Percentiles rank a stretch among this genome's conserved stretches.
These are phyloP conservation scores for Amyloporia xantha DNA, from an alignment of 768 basidiomycete species.

Conservation along the genomic window DNA sequence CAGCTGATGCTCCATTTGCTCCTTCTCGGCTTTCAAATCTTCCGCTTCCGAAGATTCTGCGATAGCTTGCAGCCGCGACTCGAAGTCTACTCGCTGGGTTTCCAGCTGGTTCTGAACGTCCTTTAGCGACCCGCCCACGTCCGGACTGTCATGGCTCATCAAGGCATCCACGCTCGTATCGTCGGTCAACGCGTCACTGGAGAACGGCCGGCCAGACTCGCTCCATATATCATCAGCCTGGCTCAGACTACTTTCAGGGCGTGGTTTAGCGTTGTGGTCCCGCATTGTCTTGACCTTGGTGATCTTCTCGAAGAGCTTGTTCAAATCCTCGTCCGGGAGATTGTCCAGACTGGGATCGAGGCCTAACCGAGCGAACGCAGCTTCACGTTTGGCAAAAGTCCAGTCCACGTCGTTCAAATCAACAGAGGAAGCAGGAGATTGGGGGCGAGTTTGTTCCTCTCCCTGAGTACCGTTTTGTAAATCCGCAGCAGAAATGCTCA, in stretches of 20 bases:
- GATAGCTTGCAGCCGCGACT: conserved; percentile 56
- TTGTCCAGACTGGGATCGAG: conserved; percentile 87
- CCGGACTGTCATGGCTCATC: conserved; percentile 54
- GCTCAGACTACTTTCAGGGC: conserved; percentile 86
- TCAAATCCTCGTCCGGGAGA: conserved; percentile 90
- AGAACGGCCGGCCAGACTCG: conserved; percentile 73
- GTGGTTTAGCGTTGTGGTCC: conserved; percentile 69
- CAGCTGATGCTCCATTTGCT: conserved; percentile 89
- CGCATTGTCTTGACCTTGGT: conserved; percentile 86
- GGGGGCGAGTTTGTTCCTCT: conserved; percentile 59
- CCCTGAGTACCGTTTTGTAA: conserved; percentile 41
- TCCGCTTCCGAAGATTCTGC: conserved; percentile 73
- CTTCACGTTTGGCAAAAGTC: conserved; percentile 95
- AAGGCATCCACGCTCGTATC: conserved; percentile 78
- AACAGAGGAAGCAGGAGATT: conserved; percentile 63
- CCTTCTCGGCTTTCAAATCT: conserved; percentile 83
- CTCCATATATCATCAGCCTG: conserved; percentile 88
- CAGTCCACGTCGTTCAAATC: conserved; percentile 82
- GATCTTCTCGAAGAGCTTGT: conserved; percentile 91
- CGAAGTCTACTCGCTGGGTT: conserved; percentile 36
- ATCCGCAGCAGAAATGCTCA: conserved; percentile 61
- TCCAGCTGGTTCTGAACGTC: conserved; percentile 71
- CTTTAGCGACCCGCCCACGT: conserved; percentile 56
- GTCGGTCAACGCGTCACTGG: conserved; percentile 76
- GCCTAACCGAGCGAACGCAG: conserved; percentile 80